phyloP scores from a whole-genome alignment of 306 rosid genomes.

The Vicia sativa region DNA sequence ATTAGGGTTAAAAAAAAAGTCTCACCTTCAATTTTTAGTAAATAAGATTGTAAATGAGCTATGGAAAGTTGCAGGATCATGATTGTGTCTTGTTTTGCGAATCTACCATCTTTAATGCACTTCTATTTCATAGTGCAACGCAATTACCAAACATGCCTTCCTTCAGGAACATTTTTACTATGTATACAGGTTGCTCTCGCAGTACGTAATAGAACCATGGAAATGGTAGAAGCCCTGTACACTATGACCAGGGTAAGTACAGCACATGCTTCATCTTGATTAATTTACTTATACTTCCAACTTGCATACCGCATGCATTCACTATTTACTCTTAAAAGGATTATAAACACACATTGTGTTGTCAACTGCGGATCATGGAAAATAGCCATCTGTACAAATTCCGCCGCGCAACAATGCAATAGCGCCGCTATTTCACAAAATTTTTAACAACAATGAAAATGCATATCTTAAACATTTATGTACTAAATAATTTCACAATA shows the following conservation, averaged over 20 bases:
- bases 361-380: too few relatives aligned
- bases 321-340: slow-evolving; percentile 16
- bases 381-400: too few relatives aligned
- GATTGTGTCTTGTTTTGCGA: slow-evolving; percentile 35
- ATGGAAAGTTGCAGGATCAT: slow-evolving; percentile 27
- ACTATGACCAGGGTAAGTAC: slow-evolving; percentile 75
- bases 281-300: slow-evolving; percentile 36
- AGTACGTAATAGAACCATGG: slow-evolving; percentile 66
- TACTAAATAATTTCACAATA: too few relatives aligned
- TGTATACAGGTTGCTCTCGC: slow-evolving; percentile 71
- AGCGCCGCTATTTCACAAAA: too few relatives aligned
- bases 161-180: slow-evolving; percentile 26
- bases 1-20: slow-evolving; percentile 26
- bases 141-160: slow-evolving; percentile 29
- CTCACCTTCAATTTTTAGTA: slow-evolving; percentile 28
- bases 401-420: too few relatives aligned
- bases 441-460: background rate
- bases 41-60: background rate
- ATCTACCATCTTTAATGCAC: slow-evolving; percentile 29
- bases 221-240: slow-evolving; percentile 96
- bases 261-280: slow-evolving; percentile 27
- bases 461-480: slow-evolving; percentile 18
- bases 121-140: slow-evolving; percentile 24
- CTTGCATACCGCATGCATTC: slow-evolving; percentile 24
- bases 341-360: slow-evolving; percentile 14